Evolutionary conservation across 2,329 filamentous ascomycete genomes (phyloP).

Genomic region (Cladorrhinum sp.): DNA sequence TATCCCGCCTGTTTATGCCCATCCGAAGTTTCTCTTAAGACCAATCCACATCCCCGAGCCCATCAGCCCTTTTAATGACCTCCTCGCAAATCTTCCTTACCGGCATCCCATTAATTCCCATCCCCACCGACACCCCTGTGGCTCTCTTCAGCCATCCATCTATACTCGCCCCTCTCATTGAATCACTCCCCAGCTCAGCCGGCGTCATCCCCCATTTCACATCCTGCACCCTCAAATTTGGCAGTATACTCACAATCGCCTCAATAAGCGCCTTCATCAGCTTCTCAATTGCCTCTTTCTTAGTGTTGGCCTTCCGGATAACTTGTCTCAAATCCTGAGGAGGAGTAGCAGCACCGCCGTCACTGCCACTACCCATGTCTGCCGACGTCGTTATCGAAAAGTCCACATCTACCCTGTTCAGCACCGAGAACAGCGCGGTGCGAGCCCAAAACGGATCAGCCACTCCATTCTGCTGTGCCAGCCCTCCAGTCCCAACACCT

Average conservation of each 20-base stretch:
- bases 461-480: conserved; percentile 50
- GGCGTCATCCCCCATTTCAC: conserved; percentile 15
- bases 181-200: conserved; percentile 14
- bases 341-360: neutral
- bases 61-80: conserved; percentile 9
- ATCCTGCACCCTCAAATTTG: conserved; percentile 12
- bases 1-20: too few species aligned
- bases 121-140: conserved; percentile 12
- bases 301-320: conserved; percentile 3
- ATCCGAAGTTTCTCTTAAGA: too few species aligned
- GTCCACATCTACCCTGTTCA: conserved; percentile 48
- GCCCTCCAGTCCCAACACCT: conserved; percentile 53
- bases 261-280: conserved; percentile 10
- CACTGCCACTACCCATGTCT: neutral
- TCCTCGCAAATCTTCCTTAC: conserved; percentile 18
- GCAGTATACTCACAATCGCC: conserved; percentile 15
- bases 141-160: conserved; percentile 19
- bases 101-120: conserved; percentile 14
- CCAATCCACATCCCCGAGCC: too few species aligned
- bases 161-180: conserved; percentile 18
- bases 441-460: conserved; percentile 54
- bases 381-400: neutral
- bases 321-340: neutral
- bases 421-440: conserved; percentile 46
- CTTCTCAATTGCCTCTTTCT: conserved; percentile 8